phyloP scores from a whole-genome alignment of 1,284 basidiomycete species.

The Tetrapyrgos nigripes region DNA sequence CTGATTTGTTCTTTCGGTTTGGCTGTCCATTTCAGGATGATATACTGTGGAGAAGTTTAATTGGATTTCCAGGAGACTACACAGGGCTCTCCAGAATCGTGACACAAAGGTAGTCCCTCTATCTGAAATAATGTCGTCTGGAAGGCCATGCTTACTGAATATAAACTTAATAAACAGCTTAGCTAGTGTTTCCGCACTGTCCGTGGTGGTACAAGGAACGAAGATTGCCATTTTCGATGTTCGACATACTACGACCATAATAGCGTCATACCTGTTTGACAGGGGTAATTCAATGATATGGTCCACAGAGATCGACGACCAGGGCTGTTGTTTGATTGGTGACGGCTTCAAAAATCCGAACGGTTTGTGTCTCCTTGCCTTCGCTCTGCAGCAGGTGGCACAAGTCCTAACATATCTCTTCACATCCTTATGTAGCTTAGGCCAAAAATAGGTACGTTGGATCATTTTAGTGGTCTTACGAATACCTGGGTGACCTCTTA shows the following conservation, averaged over 20 bases:
- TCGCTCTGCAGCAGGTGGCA: background rate
- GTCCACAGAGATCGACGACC: conserved; percentile 3
- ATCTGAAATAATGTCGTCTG: background rate
- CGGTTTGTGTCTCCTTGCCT: background rate
- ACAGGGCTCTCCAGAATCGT: background rate
- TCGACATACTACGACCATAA: conserved; percentile 31
- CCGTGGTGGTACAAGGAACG: background rate
- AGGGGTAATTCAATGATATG: conserved; percentile 2
- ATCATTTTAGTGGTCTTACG: conserved; percentile 32
- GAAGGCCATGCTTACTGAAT: conserved; percentile 2
- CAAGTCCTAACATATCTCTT: conserved; percentile 18
- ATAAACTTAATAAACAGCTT: background rate
- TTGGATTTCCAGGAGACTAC: background rate
- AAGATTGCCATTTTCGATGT: background rate
- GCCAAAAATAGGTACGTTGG: conserved; percentile 27
- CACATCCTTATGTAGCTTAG: conserved; percentile 16
- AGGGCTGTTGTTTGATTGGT: conserved; percentile 1
- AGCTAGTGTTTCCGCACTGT: background rate
- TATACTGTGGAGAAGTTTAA: conserved; percentile 3
- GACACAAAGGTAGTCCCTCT: conserved; percentile 3
- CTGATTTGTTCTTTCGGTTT: background rate
- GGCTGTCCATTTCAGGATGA: conserved; percentile 1
- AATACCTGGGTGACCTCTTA: conserved; percentile 40
- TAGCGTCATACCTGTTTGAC: conserved; percentile 25
- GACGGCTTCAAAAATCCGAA: conserved; percentile 2